Percentiles rank a stretch among this genome's conserved stretches.
These are phyloP conservation scores for Hypoxylon sp. DNA, from an alignment of 2,329 filamentous ascomycete genomes.

Conservation along the genomic window DNA sequence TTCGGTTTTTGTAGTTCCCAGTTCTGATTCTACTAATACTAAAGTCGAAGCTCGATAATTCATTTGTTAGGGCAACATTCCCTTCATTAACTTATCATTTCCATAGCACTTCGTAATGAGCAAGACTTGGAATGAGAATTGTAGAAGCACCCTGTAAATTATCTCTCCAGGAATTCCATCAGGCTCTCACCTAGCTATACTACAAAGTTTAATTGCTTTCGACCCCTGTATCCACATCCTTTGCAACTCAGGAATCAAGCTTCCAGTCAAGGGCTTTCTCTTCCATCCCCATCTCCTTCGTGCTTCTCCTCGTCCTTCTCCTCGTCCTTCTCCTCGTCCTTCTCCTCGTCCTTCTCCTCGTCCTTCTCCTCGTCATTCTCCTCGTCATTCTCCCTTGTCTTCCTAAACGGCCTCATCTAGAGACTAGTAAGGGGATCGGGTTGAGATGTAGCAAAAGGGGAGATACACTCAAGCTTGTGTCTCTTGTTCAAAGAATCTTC, in stretches of 20 bases:
- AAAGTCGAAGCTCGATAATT: too few species aligned
- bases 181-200: neutral
- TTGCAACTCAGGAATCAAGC: neutral
- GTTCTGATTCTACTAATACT: neutral
- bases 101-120: neutral
- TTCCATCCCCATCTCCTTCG: too few species aligned
- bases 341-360: neutral
- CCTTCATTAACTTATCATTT: too few species aligned
- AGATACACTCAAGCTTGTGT: conserved; percentile 40
- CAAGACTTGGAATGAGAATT: neutral
- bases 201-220: neutral
- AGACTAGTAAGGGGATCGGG: neutral
- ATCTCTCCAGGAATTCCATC: too few species aligned
- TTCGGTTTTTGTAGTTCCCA: neutral
- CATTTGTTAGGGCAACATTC: too few species aligned
- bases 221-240: neutral
- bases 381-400: neutral
- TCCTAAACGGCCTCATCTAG: too few species aligned
- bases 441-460: neutral
- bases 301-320: neutral
- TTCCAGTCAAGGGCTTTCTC: neutral
- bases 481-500: conserved; percentile 60
- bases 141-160: too few species aligned
- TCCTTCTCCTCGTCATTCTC: neutral
- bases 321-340: neutral